Conservation (phyloP, 768 basidiomycete species). For the Lyophyllum decastes region DNA sequence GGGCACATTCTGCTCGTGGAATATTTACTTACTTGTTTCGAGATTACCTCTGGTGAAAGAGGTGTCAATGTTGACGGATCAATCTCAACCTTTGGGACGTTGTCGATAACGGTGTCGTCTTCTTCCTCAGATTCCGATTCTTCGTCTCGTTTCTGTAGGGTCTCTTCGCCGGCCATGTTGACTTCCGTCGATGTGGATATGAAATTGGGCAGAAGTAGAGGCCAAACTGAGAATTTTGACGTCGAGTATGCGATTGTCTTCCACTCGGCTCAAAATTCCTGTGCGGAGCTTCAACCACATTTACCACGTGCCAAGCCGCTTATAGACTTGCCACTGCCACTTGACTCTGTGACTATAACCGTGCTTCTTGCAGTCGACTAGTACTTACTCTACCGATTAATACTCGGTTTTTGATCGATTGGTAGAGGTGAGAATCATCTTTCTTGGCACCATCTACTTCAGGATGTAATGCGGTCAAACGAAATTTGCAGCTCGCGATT, state of each 20-base stretch:
- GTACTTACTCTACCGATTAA: too few species aligned
- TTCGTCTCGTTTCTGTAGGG: slow-evolving; percentile 59
- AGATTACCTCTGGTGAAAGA: slow-evolving; percentile 86
- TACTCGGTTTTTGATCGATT: too few species aligned
- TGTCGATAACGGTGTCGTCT: slow-evolving; percentile 55
- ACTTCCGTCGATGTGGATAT: not conserved
- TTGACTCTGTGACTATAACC: too few species aligned
- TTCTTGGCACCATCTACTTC: too few species aligned
- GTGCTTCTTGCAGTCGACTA: too few species aligned
- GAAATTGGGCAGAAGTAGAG: not conserved
- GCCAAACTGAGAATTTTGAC: not conserved
- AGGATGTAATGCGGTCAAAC: too few species aligned
- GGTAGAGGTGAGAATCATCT: too few species aligned
- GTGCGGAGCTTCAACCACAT: slow-evolving; percentile 19
- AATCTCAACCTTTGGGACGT: slow-evolving; percentile 68
- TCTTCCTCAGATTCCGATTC: slow-evolving; percentile 74
- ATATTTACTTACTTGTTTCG: slow-evolving; percentile 71
- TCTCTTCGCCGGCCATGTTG: slow-evolving; percentile 70
- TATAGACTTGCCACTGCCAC: not conserved
- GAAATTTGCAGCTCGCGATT: too few species aligned
- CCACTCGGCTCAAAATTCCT: slow-evolving; percentile 10
- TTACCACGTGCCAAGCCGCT: slow-evolving; percentile 14
- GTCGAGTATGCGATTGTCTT: not conserved
- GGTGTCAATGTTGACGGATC: slow-evolving; percentile 84
- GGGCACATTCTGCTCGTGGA: not conserved